Evolutionary conservation across 345 rosid species (phyloP).

Genomic region (Conringia planisiliqua): DNA sequence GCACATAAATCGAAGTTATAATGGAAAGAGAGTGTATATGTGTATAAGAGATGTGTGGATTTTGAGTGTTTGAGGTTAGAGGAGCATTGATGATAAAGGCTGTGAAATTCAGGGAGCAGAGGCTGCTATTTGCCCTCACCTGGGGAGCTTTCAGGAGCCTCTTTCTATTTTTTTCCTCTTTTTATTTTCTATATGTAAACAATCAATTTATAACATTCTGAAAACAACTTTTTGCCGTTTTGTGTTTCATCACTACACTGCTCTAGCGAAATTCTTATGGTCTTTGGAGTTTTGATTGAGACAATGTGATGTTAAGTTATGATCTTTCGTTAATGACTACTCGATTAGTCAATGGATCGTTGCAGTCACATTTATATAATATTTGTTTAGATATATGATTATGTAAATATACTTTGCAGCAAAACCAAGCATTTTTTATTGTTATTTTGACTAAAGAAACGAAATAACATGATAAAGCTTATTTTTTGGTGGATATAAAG

Average conservation of each 20-base stretch:
- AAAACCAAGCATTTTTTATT: not conserved
- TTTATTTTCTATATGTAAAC: constrained; percentile 1
- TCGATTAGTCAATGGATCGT: constrained; percentile 27
- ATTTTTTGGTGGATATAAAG: not conserved
- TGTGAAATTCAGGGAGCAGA: constrained; percentile 35
- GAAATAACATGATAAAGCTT: not conserved
- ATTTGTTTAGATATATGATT: not conserved
- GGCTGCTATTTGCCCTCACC: constrained; percentile 36
- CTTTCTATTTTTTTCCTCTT: constrained; percentile 13
- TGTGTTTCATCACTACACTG: constrained; percentile 12
- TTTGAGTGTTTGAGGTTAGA: constrained; percentile 41
- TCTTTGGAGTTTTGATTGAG: constrained; percentile 31
- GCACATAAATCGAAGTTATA: constrained; percentile 1
- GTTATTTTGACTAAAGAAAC: not conserved
- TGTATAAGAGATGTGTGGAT: constrained; percentile 12
- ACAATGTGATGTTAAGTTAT: constrained; percentile 34
- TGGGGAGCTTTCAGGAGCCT: constrained; percentile 32
- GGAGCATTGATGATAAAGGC: constrained; percentile 38
- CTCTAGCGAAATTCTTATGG: constrained; percentile 27
- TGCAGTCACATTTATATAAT: not conserved
- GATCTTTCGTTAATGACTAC: constrained; percentile 35
- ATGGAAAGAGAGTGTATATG: constrained; percentile 10
- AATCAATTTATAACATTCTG: not conserved
- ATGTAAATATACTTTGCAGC: not conserved
- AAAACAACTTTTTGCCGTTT: constrained; percentile 26